Percentiles rank a stretch among this genome's conserved stretches.
Evolutionary conservation across 2,329 filamentous ascomycete genomes (phyloP).

Genomic region (Tympanopsis confertula): DNA sequence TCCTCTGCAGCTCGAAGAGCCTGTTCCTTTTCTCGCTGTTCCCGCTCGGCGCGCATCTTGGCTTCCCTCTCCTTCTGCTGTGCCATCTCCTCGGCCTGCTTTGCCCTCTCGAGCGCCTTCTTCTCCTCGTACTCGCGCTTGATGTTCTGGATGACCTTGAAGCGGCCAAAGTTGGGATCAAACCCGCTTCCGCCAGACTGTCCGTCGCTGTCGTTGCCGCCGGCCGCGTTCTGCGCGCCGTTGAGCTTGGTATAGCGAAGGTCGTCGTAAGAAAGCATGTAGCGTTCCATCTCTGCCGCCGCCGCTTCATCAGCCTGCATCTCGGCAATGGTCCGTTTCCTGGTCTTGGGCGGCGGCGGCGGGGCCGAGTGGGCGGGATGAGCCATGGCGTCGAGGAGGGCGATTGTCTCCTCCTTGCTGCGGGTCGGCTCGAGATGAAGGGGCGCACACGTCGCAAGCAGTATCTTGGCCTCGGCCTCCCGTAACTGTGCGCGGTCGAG

Average conservation of each 20-base stretch:
- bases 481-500: not conserved
- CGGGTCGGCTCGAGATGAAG: not conserved
- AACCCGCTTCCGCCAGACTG: not conserved
- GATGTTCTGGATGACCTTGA: not conserved
- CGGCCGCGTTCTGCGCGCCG: too few species aligned
- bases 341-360: not conserved
- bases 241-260: too few species aligned
- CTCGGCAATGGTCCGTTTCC: not conserved
- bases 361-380: not conserved
- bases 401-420: not conserved
- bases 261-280: not conserved
- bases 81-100: not conserved
- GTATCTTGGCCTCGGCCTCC: not conserved
- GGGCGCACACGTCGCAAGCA: not conserved
- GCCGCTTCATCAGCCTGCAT: not conserved
- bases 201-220: not conserved
- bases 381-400: not conserved
- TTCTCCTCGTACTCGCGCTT: not conserved
- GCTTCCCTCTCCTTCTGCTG: not conserved
- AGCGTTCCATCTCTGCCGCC: not conserved
- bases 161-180: not conserved
- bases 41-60: not conserved
- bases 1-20: not conserved
- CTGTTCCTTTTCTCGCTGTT: not conserved
- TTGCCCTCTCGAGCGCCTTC: not conserved